Conservation (phyloP, 257 asterid genomes). For the Lantana camara region DNA sequence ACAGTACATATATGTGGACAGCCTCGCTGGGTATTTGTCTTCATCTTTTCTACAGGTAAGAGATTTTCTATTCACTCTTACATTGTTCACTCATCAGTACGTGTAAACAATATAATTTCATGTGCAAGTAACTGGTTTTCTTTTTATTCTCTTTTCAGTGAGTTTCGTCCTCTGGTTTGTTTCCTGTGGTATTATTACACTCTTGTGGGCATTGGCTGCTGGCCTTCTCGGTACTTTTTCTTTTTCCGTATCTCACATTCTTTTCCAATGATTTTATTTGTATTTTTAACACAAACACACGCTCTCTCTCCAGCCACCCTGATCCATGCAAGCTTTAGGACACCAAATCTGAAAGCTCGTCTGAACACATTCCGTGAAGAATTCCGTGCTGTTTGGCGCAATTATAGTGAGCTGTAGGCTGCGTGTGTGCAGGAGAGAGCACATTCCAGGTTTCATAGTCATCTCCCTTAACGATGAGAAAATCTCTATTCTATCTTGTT, state of each 20-base stretch:
- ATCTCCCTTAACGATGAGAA: slow-evolving; percentile 9
- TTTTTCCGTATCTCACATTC: slow-evolving; percentile 4
- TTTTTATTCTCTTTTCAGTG: slow-evolving; percentile 43
- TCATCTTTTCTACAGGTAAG: slow-evolving; percentile 59
- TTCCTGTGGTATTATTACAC: slow-evolving; percentile 76
- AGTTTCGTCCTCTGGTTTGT: slow-evolving; percentile 79
- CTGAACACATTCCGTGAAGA: slow-evolving; percentile 96
- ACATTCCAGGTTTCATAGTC: slow-evolving; percentile 31
- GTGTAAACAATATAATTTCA: background rate
- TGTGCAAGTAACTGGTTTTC: slow-evolving; percentile 11
- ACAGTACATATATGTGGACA: slow-evolving; percentile 78
- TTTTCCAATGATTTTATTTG: slow-evolving; percentile 4
- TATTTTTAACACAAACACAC: slow-evolving; percentile 15
- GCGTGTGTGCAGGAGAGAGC: slow-evolving; percentile 23
- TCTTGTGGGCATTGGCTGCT: slow-evolving; percentile 63
- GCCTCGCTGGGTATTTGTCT: slow-evolving; percentile 88
- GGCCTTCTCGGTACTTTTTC: slow-evolving; percentile 69
- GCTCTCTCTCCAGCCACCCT: slow-evolving; percentile 59
- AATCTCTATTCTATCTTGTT: background rate
- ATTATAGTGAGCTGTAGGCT: slow-evolving; percentile 80
- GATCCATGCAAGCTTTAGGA: slow-evolving; percentile 90
- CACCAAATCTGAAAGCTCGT: slow-evolving; percentile 94
- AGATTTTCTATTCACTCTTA: background rate
- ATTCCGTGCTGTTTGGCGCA: slow-evolving; percentile 98
- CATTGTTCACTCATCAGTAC: slow-evolving; percentile 13